Evolutionary conservation across 2,329 filamentous ascomycete species (phyloP), one percentile per base, ranked within the genome.

Genomic region (Sclerotinia trifoliorum): DNA sequence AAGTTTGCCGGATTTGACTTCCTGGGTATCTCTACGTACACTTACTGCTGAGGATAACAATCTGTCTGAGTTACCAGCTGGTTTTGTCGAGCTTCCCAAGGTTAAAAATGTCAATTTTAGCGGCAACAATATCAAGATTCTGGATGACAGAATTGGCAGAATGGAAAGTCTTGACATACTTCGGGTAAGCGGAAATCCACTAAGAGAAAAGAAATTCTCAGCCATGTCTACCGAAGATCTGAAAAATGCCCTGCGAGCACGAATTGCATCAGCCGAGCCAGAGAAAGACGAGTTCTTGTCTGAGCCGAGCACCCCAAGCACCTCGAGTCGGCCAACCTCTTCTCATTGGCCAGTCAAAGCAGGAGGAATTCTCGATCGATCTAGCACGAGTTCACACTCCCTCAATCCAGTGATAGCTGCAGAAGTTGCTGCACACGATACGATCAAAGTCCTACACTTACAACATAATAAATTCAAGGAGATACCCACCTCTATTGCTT

Each of bases 151-250:
- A 71, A 86, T 98, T 68, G 90, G 90, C 6, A 81, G 86, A 35
- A 97, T 98, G 93, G 87, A 92, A 7, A 88, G 80, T 56, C 81
- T 99, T 13, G 84, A 88, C 26, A 89, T 89, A 76, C 85, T 98
- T 54, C 88, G 89, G 5, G 82, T 99, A 44, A 89, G 88, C 55
- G 93, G 93, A n/a, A 99, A 99, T 75, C 95, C 95, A 0, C 81
- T 99, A 19, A 85, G 91, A 19, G 93, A 97, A 77, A 93, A 91
- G 77, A 97, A 93, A 77, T 93, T 95, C 73, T 82, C 94, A 19
- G 90, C 87, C 0, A 91, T 96, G 80, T 85, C 85, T 29, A 93
- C 91, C 0, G 90, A 93, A 19, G 91, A 95, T 66, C 81, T 98
- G 70, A 97, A 96, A 79, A 85, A 86, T 54, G 87, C 89, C 55